Percentiles rank a stretch among this genome's conserved stretches.
Conservation (phyloP, 768 basidiomycete species). For the Tylopilus vinaceipallidus region DNA sequence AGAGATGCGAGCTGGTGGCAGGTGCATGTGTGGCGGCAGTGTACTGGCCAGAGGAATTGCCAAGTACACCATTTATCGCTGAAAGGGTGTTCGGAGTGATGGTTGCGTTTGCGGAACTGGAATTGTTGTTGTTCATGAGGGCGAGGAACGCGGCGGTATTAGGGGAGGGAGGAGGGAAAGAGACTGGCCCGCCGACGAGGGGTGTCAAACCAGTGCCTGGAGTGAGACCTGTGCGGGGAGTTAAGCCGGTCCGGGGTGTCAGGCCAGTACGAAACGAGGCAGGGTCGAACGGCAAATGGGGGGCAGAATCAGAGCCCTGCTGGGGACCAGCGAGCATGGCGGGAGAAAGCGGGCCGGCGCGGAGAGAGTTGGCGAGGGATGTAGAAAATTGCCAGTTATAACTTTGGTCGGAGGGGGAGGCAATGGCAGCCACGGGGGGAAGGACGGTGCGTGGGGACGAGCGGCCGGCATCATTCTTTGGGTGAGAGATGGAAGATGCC, state of each 20-base stretch:
- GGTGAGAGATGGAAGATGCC: slow-evolving; percentile 30
- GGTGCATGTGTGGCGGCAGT: slow-evolving; percentile 32
- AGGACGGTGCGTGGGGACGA: slow-evolving; percentile 66
- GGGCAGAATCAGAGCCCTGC: slow-evolving; percentile 39
- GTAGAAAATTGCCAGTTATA: slow-evolving; percentile 63
- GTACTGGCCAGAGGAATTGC: slow-evolving; percentile 31
- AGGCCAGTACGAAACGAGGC: slow-evolving; percentile 79
- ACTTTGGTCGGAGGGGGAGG: slow-evolving; percentile 49
- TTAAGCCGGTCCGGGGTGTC: slow-evolving; percentile 83
- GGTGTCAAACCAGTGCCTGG: slow-evolving; percentile 77
- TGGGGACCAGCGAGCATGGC: slow-evolving; percentile 94
- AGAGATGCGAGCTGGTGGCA: slow-evolving; percentile 34
- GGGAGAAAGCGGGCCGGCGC: slow-evolving; percentile 91
- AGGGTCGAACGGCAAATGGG: slow-evolving; percentile 60
- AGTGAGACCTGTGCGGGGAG: slow-evolving; percentile 80
- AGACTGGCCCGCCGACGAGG: slow-evolving; percentile 67
- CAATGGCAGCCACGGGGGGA: slow-evolving; percentile 77
- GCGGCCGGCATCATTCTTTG: slow-evolving; percentile 32
- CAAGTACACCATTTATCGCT: slow-evolving; percentile 74
- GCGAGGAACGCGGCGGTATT: slow-evolving; percentile 91
- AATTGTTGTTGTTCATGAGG: slow-evolving; percentile 69
- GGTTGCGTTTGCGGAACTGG: slow-evolving; percentile 38
- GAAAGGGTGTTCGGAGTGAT: slow-evolving; percentile 61
- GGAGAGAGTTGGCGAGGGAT: slow-evolving; percentile 71
- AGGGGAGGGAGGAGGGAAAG: slow-evolving; percentile 82